phyloP scores from a whole-genome alignment of 805 yeast genomes.

The Priceomyces melissophilus region DNA sequence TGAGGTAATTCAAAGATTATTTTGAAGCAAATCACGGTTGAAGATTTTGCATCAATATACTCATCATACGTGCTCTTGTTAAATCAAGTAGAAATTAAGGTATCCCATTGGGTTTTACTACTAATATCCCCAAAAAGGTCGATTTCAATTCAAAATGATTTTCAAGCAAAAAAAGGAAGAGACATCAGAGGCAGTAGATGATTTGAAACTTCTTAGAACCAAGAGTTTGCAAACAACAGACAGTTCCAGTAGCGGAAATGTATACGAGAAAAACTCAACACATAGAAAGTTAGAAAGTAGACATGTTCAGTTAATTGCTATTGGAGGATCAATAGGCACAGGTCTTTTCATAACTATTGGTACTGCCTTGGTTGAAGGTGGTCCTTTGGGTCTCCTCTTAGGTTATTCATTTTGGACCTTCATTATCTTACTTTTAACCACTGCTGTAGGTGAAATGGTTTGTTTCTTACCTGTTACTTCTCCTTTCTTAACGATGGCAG shows the following conservation, averaged over 20 bases:
- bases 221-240: slow-evolving; percentile 1
- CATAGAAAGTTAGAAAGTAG: slow-evolving; percentile 9
- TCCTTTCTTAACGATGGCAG: slow-evolving; percentile 36
- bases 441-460: slow-evolving; percentile 38
- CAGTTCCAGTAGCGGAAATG: slow-evolving; percentile 4
- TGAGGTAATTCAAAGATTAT: too few relatives aligned
- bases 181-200: not conserved
- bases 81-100: too few relatives aligned
- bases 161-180: slow-evolving; percentile 2
- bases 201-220: not conserved
- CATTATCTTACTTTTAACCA: slow-evolving; percentile 29
- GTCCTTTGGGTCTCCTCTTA: slow-evolving; percentile 33
- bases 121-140: not conserved
- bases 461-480: slow-evolving; percentile 33
- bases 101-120: not conserved
- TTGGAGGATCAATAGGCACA: slow-evolving; percentile 14
- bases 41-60: too few relatives aligned
- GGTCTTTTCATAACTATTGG: slow-evolving; percentile 38
- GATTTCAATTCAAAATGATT: not conserved
- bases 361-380: slow-evolving; percentile 26
- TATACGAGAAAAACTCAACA: slow-evolving; percentile 2
- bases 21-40: too few relatives aligned
- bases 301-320: slow-evolving; percentile 12
- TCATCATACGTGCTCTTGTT: too few relatives aligned
- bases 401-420: slow-evolving; percentile 32